Base-by-base conservation (phyloP, 139 green algal genomes). In the Diplosphaera chodatii region DNA sequence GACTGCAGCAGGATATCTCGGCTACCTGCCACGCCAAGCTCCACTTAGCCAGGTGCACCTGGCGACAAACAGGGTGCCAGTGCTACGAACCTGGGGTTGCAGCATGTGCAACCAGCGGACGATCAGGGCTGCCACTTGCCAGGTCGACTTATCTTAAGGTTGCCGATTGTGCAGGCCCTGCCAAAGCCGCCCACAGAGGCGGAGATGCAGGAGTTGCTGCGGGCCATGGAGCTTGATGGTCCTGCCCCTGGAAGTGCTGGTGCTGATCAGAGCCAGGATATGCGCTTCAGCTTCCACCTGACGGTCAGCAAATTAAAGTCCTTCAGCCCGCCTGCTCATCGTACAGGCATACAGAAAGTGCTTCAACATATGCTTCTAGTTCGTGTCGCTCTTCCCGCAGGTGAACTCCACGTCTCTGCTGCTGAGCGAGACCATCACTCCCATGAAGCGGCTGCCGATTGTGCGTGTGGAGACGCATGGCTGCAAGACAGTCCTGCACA, bases 181-280 rank as follows among this genome's bases (percentile, higher is more conserved):
- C 40, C 70, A 3, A 41, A 68, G 1, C 34, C 66, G 29, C 82
- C 80, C 2, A 78, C 74, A 27, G 74, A 83, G 55, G 40, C 59
- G 0, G 80, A 86, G 20, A 71, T 87, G 18, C 64, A 70, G 32
- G 73, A 84, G 68, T 63, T 87, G 40, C 82, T 75, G 37, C 22
- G 67, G 4, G 73, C 77, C 3, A 66, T 87, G 4, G 69, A 82
- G 30, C 77, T 86, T n/a, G 59, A 82, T 10, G 48, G 48, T 21
- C 28, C 81, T 68, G 31, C 32, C 67, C 27, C n/a, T 48, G 31
- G 32, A 22, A 25, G 28, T 65, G 66, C 13, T 28, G 66, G 55
- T 33, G 25, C 8, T 8, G 34, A 55, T 28, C 18, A 67, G 27
- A 22, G 23, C 25, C 40, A 34, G 23, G n/a, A 59, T 28, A 63